These are phyloP conservation scores for Fraxinus quadrangulata DNA, from an alignment of 257 asterid genomes.

Conservation along the genomic window DNA sequence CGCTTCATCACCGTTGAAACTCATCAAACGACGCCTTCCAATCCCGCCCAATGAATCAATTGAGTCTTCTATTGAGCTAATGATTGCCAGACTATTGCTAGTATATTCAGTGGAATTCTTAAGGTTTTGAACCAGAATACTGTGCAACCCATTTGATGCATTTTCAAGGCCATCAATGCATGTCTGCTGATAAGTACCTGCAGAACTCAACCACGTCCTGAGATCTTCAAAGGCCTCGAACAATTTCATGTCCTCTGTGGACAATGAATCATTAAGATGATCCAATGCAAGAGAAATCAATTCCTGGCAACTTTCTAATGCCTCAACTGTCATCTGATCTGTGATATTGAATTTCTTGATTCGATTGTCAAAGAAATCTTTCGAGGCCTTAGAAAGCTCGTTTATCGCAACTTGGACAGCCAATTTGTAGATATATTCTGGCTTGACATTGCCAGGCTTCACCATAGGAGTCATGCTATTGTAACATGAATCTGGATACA, in stretches of 20 bases:
- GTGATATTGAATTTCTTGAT: conserved; percentile 38
- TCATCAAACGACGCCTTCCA: conserved; percentile 59
- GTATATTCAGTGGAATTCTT: conserved; percentile 59
- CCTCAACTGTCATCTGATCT: conserved; percentile 38
- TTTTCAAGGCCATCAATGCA: conserved; percentile 59
- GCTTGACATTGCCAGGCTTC: conserved; percentile 39
- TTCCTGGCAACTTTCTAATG: conserved; percentile 52
- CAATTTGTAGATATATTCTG: conserved; percentile 45
- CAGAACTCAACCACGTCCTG: conserved; percentile 78
- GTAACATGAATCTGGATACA: conserved; percentile 63
- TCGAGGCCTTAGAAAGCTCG: conserved; percentile 50
- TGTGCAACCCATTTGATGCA: conserved; percentile 18
- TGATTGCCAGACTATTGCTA: conserved; percentile 70
- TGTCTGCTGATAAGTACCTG: conserved; percentile 71
- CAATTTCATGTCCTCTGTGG: conserved; percentile 32
- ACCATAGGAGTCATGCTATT: conserved; percentile 43
- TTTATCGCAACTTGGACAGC: conserved; percentile 54
- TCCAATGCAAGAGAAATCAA: conserved; percentile 55
- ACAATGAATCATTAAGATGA: conserved; percentile 54
- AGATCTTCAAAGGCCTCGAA: conserved; percentile 47
- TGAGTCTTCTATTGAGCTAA: conserved; percentile 45
- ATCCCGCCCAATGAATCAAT: conserved; percentile 34
- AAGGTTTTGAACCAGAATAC: conserved; percentile 23
- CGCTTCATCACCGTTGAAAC: conserved; percentile 20
- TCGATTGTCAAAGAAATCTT: conserved; percentile 27